Evolutionary conservation across 2,329 filamentous ascomycete species (phyloP).

Genomic region (Phialophora tarda): DNA sequence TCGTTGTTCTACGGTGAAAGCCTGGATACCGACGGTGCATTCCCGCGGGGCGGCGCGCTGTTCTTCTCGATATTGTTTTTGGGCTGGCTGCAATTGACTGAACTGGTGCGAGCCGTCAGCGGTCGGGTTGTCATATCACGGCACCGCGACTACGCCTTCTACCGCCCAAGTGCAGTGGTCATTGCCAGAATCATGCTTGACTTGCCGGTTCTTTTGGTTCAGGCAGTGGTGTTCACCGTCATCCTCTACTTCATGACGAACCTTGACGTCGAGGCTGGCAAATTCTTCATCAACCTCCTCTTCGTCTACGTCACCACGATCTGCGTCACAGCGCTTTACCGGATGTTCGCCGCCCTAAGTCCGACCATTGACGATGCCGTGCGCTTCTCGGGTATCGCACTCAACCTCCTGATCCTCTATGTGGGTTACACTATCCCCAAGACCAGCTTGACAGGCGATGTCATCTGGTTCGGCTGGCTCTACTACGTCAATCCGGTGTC

Average conservation of each 20-base stretch:
- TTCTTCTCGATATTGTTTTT: constrained; percentile 73
- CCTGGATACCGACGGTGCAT: constrained; percentile 65
- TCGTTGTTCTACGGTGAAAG: constrained; percentile 76
- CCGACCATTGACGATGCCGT: constrained; percentile 70
- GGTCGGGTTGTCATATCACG: constrained; percentile 72
- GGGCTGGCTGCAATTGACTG: constrained; percentile 74
- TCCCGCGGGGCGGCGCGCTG: constrained; percentile 65
- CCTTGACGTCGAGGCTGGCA: constrained; percentile 63
- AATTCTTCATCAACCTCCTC: constrained; percentile 70
- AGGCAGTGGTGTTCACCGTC: constrained; percentile 65
- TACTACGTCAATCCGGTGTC: constrained; percentile 60
- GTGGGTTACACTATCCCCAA: constrained; percentile 73
- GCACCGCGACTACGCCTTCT: constrained; percentile 72
- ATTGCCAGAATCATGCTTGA: constrained; percentile 68
- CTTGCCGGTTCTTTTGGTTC: constrained; percentile 63
- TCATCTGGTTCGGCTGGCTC: constrained; percentile 71
- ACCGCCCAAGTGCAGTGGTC: constrained; percentile 69
- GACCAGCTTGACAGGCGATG: constrained; percentile 61
- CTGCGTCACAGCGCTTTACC: constrained; percentile 67
- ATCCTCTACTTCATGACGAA: constrained; percentile 70
- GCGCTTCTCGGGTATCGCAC: constrained; percentile 65
- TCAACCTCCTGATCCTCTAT: constrained; percentile 68
- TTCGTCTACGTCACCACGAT: constrained; percentile 69
- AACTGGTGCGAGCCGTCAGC: constrained; percentile 77
- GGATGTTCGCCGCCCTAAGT: constrained; percentile 69